These are phyloP conservation scores for Endoconidiophora laricicola DNA, from an alignment of 2,329 filamentous ascomycete species.

Conservation along the genomic window DNA sequence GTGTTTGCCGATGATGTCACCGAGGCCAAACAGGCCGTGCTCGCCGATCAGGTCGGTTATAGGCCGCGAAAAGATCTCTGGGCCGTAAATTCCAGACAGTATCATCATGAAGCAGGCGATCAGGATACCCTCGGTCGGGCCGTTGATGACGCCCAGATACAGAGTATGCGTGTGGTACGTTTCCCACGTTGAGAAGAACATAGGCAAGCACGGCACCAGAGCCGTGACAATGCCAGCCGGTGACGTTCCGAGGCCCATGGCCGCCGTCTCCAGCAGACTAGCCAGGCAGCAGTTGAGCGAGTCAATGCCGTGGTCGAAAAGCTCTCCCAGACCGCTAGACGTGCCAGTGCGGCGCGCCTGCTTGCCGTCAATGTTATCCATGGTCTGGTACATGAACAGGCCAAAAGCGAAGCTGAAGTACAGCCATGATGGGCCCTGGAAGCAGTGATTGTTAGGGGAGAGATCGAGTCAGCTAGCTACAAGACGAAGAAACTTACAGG, in stretches of 20 bases:
- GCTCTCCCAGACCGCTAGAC: conserved; percentile 83
- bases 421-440: conserved; percentile 69
- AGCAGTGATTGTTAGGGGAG: conserved; percentile 8
- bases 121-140: conserved; percentile 85
- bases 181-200: conserved; percentile 99
- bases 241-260: conserved; percentile 78
- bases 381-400: conserved; percentile 96
- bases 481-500: conserved; percentile 42
- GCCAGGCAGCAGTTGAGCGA: conserved; percentile 93
- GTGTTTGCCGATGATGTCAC: conserved; percentile 47
- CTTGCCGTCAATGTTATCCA: conserved; percentile 98
- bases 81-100: conserved; percentile 72
- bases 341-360: conserved; percentile 89
- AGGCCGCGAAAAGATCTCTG: conserved; percentile 67
- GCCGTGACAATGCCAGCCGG: conserved; percentile 81
- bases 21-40: conserved; percentile 30
- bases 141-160: conserved; percentile 92
- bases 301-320: conserved; percentile 98
- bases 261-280: conserved; percentile 76
- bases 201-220: conserved; percentile 76
- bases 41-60: conserved; percentile 52
- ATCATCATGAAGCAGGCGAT: conserved; percentile 79
- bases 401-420: conserved; percentile 94
- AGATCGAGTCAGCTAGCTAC: background rate
- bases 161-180: conserved; percentile 97